Evolutionary conservation across 1,139 yeast species (phyloP), one percentile per base, ranked within the genome.

Genomic region (Yamadazyma sp.): DNA sequence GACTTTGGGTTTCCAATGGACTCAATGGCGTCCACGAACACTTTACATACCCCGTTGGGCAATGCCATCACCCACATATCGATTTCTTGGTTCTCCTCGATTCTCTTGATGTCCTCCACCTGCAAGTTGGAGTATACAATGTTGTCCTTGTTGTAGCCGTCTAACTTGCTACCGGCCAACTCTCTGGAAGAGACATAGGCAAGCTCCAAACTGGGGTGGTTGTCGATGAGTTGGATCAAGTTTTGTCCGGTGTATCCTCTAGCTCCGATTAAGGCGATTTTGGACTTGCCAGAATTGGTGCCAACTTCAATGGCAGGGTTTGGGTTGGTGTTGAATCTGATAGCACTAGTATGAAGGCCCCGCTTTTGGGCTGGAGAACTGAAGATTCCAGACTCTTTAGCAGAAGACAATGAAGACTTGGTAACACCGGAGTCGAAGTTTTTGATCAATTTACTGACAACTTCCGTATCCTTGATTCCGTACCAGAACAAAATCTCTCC

Each of bases 11-110:
- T 72, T 6, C 54, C 52, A 18, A 81, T 86, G 15, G 81, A 71
- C 55, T 87, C 92, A 55, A 92, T 87, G 15, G 98, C 96, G 30
- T 87, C 89, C 30, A 92, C 98, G 67, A 92, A 91, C 41, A 98
- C 98, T 66, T 86, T 86, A 69, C 98, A 92, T 34, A 92, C 97
- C 40, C 97, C 97, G 60, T 92, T 92, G 47, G 99, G 98, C 55
- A 94, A 76, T 2, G 98, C 98, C 98, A 94, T 92, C 28, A 94
- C 95, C 98, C 99, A 92, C 42, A 91, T 83, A 56, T 94, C 98
- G 40, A 92, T 87, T 40, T 80, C 87, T 34, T 82, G 80, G 33
- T 79, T 71, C 50, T 80, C 77, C 64, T 91, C 98, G 48, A 92
- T 70, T 49, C 74, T 68, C 56, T 80, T 79, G 49, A 92, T 85